These are phyloP conservation scores for Mikania micrantha DNA, from an alignment of 129 eudicot species.

Conservation along the genomic window DNA sequence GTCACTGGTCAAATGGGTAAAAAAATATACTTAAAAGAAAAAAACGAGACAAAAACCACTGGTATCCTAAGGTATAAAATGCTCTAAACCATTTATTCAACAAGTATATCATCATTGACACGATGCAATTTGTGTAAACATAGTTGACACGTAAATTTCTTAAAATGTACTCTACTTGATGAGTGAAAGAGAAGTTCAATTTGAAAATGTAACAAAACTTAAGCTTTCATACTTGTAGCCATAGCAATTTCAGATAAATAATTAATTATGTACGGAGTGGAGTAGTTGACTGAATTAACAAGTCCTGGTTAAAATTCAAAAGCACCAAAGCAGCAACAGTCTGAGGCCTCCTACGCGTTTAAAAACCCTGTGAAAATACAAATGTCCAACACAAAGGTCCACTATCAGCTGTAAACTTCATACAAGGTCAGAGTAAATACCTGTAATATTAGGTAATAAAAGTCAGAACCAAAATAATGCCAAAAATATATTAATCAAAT, in stretches of 20 bases:
- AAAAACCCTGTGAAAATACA: constrained; percentile 76
- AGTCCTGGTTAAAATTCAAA: constrained; percentile 21
- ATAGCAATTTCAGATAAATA: constrained; percentile 12
- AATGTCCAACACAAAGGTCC: constrained; percentile 77
- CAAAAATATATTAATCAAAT: background rate
- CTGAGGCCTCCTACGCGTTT: constrained; percentile 29
- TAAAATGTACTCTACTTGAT: background rate
- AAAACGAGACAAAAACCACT: background rate
- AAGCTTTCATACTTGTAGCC: constrained; percentile 7
- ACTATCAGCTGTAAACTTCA: constrained; percentile 89
- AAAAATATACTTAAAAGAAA: background rate
- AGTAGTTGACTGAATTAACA: constrained; percentile 16
- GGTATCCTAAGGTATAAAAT: background rate
- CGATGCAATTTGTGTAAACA: background rate
- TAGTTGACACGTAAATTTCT: background rate
- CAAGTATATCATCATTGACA: background rate
- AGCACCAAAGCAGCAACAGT: constrained; percentile 36
- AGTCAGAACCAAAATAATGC: constrained; percentile 38
- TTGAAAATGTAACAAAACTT: background rate
- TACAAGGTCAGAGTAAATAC: constrained; percentile 98
- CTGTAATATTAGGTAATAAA: constrained; percentile 66
- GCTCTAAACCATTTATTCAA: background rate
- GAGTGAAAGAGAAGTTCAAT: background rate
- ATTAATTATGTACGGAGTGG: constrained; percentile 17
- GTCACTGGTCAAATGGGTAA: background rate